Evolutionary conservation across 805 yeast genomes (phyloP).

Genomic region (Candida ficus): DNA sequence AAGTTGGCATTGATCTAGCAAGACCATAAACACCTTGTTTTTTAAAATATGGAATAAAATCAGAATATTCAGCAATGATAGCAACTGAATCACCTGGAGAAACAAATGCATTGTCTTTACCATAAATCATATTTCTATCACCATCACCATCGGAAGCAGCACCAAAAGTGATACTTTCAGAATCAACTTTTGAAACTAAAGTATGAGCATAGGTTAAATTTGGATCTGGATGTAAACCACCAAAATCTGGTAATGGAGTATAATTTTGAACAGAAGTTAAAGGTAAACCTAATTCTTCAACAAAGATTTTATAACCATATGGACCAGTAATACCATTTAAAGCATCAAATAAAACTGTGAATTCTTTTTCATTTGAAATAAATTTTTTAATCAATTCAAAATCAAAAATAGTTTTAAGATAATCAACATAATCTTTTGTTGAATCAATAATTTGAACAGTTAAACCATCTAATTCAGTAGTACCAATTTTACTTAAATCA

Average conservation of each 20-base stretch:
- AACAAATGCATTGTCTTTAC: slow-evolving; percentile 79
- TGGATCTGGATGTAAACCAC: slow-evolving; percentile 98
- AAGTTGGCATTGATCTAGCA: slow-evolving; percentile 97
- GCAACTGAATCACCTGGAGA: slow-evolving; percentile 99
- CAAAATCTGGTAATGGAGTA: slow-evolving; percentile 82
- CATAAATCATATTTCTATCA: slow-evolving; percentile 97
- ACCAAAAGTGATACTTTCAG: slow-evolving; percentile 80
- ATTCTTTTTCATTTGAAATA: slow-evolving; percentile 49
- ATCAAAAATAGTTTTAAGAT: slow-evolving; percentile 84
- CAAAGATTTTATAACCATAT: slow-evolving; percentile 79
- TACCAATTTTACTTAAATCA: slow-evolving; percentile 59
- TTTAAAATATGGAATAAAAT: slow-evolving; percentile 87
- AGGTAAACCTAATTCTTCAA: slow-evolving; percentile 80
- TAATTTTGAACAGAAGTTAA: slow-evolving; percentile 69
- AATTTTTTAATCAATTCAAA: slow-evolving; percentile 74
- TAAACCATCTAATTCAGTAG: slow-evolving; percentile 47
- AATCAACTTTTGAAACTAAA: slow-evolving; percentile 81
- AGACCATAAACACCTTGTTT: slow-evolving; percentile 84
- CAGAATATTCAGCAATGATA: slow-evolving; percentile 89
- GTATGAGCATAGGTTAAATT: slow-evolving; percentile 91
- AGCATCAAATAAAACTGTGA: slow-evolving; percentile 81
- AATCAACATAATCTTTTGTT: slow-evolving; percentile 67
- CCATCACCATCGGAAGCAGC: slow-evolving; percentile 99
- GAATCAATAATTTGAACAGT: slow-evolving; percentile 81
- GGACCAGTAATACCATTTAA: slow-evolving; percentile 97